phyloP scores from a whole-genome alignment of 768 basidiomycete species.

The Leucosporidium creatinivorum region DNA sequence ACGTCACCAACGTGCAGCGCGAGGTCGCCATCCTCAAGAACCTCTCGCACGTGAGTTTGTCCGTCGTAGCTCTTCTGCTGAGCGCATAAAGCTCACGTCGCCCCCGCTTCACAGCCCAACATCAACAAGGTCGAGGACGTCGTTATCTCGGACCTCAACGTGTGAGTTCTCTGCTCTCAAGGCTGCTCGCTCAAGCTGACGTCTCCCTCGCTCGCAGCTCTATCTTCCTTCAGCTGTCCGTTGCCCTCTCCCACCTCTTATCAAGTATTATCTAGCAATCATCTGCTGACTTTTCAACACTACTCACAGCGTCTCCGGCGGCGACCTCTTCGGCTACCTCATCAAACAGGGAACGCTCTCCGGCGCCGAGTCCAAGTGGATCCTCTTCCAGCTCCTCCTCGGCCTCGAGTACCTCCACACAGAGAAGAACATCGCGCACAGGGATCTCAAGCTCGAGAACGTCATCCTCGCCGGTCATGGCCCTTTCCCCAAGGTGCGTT shows the following conservation, averaged over 20 bases:
- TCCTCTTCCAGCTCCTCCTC: constrained; percentile 17
- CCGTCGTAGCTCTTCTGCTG: not conserved
- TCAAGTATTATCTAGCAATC: not conserved
- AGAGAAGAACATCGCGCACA: constrained; percentile 13
- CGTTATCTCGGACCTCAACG: not conserved
- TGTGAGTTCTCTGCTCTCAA: not conserved
- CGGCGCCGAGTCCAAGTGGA: constrained; percentile 11
- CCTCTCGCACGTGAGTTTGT: constrained; percentile 9
- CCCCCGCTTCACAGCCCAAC: constrained; percentile 6
- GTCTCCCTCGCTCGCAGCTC: constrained; percentile 1
- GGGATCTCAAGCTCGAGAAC: constrained; percentile 25
- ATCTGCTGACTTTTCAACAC: not conserved
- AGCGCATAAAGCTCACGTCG: not conserved
- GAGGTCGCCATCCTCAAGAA: constrained; percentile 21
- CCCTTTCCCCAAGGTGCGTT: constrained; percentile 6
- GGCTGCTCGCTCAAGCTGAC: not conserved
- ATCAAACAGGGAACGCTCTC: constrained; percentile 10
- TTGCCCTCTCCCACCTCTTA: not conserved
- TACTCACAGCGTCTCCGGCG: constrained; percentile 22
- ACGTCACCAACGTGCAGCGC: not conserved
- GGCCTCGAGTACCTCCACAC: constrained; percentile 22
- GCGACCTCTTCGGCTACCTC: constrained; percentile 30
- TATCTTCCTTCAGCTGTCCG: constrained; percentile 30
- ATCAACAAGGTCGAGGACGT: constrained; percentile 28
- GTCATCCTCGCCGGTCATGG: constrained; percentile 4